phyloP scores from a whole-genome alignment of 371 early-diverging fungal species.

The Lichtheimia ramosa region DNA sequence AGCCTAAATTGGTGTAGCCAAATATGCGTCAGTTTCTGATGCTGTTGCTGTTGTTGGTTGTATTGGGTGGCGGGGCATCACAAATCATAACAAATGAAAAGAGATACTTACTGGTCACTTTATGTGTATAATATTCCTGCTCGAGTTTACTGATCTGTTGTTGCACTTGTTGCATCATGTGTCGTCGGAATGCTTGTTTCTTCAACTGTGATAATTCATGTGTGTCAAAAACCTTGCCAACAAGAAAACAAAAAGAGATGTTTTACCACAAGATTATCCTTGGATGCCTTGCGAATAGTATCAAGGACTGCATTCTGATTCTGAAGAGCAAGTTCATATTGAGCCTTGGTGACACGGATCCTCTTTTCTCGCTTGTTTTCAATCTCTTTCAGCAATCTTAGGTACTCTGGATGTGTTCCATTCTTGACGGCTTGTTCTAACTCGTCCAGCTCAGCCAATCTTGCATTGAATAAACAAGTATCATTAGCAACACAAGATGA shows the following conservation, averaged over 20 bases:
- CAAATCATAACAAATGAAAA: not conserved
- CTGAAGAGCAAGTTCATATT: constrained; percentile 8
- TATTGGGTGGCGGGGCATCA: not conserved
- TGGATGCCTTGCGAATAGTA: constrained; percentile 20
- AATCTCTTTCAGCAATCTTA: constrained; percentile 18
- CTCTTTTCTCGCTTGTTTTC: constrained; percentile 22
- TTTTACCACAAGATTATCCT: constrained; percentile 22
- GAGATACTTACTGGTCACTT: constrained; percentile 14
- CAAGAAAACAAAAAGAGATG: not conserved
- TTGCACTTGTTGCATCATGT: constrained; percentile 25
- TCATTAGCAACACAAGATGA: not conserved
- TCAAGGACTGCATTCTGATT: constrained; percentile 17
- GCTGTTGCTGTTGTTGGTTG: not conserved
- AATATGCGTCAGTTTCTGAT: not conserved
- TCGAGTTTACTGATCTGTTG: constrained; percentile 27
- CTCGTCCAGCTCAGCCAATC: constrained; percentile 25
- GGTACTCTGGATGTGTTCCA: constrained; percentile 22
- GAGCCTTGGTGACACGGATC: constrained; percentile 11
- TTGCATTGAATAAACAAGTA: not conserved
- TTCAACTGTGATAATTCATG: constrained; percentile 12
- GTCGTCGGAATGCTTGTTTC: constrained; percentile 18
- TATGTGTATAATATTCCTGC: constrained; percentile 23
- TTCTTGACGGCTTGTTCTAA: constrained; percentile 23
- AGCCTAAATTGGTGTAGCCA: constrained; percentile 17
- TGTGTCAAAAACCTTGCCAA: not conserved